Conservation (phyloP, 2,329 filamentous ascomycete species). For the Dothistroma pini region DNA sequence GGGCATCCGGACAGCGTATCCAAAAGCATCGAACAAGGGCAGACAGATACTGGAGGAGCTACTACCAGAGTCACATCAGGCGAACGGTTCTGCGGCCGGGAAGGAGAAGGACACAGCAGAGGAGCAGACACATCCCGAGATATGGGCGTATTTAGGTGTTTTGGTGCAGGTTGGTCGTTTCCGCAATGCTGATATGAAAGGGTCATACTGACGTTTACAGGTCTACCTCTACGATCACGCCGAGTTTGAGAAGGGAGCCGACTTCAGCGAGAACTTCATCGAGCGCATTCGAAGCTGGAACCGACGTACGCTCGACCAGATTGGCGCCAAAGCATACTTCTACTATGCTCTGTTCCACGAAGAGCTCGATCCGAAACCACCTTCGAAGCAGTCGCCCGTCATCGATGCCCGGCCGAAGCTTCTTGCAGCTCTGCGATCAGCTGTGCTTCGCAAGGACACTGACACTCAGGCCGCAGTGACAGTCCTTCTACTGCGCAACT, state of each 20-base stretch:
- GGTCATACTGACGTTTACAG: slow-evolving; percentile 51
- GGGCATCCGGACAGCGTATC: slow-evolving; percentile 35
- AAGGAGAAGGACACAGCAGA: slow-evolving; percentile 25
- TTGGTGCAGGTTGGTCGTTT: slow-evolving; percentile 33
- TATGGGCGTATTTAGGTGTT: slow-evolving; percentile 38
- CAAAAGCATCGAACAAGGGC: slow-evolving; percentile 30
- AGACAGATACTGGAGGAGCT: slow-evolving; percentile 33
- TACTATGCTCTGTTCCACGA: slow-evolving; percentile 97
- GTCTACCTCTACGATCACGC: slow-evolving; percentile 86
- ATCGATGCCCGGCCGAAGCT: slow-evolving; percentile 82
- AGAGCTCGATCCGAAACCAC: slow-evolving; percentile 79
- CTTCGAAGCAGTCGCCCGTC: slow-evolving; percentile 82
- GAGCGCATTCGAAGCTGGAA: slow-evolving; percentile 86
- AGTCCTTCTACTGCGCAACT: slow-evolving; percentile 90
- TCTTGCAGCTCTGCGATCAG: slow-evolving; percentile 82
- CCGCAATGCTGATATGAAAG: neutral
- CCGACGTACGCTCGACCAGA: slow-evolving; percentile 86
- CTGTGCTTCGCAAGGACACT: slow-evolving; percentile 93
- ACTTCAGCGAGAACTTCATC: slow-evolving; percentile 79
- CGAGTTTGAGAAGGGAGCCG: slow-evolving; percentile 71
- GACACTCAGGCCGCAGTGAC: slow-evolving; percentile 98
- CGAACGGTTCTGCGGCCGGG: slow-evolving; percentile 17
- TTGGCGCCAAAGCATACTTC: slow-evolving; percentile 95
- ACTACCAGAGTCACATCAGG: slow-evolving; percentile 26
- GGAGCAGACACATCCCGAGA: slow-evolving; percentile 34